Base-by-base conservation (phyloP, 768 basidiomycete species). In the Boletus barrowsii region DNA sequence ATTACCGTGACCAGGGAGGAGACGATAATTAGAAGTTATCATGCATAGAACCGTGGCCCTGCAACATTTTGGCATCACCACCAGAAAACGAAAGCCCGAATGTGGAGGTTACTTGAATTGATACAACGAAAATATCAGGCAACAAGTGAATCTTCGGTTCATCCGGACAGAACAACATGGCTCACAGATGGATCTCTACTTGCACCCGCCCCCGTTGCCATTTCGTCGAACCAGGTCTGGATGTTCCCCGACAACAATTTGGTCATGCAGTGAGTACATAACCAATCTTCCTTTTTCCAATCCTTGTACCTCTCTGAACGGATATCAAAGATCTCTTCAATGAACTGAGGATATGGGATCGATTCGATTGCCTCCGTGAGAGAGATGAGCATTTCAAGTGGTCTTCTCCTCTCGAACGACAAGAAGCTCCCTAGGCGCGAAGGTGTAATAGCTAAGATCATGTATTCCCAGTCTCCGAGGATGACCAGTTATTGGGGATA, bases 221-320 rank as follows among this genome's bases (percentile, higher is more conserved):
- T 45, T n/a, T 17, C 17, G 8, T 55, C 42, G n/a, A 59, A 63
- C 62, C 62, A 62, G 17, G 42, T 29, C 14, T 45, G 54, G 20
- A 60, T 14, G 10, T 40, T 51, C 17, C 52, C 54, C 32, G 52
- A 57, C 29, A 63, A 33, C 29, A 75, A 41, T 46, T 54, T 53
- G 5, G 37, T 47, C 47, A 75, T 62, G 50, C 72, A 73, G 2
- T 47, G 20, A 52, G 58, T 54, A 54, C 73, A 74, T n/a, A 73
- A 17, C 62, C 69, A 68, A 29, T 71, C 67, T 17, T 60, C 59
- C 40, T 63, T 65, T 14, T 60, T 44, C 73, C 71, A 73, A 49
- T 61, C 13, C 35, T n/a, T 47, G 57, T 67, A 67, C 17, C 6
- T 18, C n/a, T 43, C 41, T 11, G 57, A 65, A 24, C 57, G 51